These are phyloP conservation scores for Euphorbia pulcherrima DNA, from an alignment of 345 rosid species.

Conservation along the genomic window DNA sequence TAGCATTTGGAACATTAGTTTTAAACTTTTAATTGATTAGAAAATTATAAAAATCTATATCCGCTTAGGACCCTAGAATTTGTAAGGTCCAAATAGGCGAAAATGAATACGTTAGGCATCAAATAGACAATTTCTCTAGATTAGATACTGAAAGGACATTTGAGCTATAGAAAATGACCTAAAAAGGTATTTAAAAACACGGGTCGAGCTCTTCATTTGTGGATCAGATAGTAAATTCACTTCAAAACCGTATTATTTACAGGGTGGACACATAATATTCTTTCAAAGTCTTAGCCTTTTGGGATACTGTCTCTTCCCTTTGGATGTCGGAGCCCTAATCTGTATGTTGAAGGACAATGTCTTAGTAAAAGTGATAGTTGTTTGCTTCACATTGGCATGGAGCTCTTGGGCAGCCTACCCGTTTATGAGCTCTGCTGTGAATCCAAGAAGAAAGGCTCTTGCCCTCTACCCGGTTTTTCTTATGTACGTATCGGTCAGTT, in stretches of 20 bases:
- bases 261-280: conserved; percentile 91
- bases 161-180: too few species aligned
- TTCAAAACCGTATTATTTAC: conserved; percentile 19
- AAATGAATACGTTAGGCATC: too few species aligned
- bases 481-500: conserved; percentile 94
- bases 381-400: conserved; percentile 72
- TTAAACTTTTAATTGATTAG: too few species aligned
- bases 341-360: conserved; percentile 81
- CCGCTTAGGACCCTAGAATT: too few species aligned
- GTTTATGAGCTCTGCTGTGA: conserved; percentile 89
- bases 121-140: too few species aligned
- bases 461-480: conserved; percentile 92
- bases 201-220: not conserved
- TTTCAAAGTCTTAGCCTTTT: conserved; percentile 83
- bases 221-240: not conserved
- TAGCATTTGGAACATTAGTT: too few species aligned
- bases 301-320: conserved; percentile 82
- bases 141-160: too few species aligned
- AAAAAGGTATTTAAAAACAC: too few species aligned
- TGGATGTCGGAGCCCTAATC: conserved; percentile 73
- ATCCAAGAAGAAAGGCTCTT: conserved; percentile 78
- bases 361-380: conserved; percentile 61
- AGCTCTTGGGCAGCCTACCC: conserved; percentile 97
- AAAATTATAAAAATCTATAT: too few species aligned
- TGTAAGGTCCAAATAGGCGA: too few species aligned